A percentile compares a stretch with the other conserved stretches of the same genome.
These are phyloP conservation scores for Globisporangium yorkense DNA, from an alignment of 352 stramenopile genomes.

Conservation along the genomic window DNA sequence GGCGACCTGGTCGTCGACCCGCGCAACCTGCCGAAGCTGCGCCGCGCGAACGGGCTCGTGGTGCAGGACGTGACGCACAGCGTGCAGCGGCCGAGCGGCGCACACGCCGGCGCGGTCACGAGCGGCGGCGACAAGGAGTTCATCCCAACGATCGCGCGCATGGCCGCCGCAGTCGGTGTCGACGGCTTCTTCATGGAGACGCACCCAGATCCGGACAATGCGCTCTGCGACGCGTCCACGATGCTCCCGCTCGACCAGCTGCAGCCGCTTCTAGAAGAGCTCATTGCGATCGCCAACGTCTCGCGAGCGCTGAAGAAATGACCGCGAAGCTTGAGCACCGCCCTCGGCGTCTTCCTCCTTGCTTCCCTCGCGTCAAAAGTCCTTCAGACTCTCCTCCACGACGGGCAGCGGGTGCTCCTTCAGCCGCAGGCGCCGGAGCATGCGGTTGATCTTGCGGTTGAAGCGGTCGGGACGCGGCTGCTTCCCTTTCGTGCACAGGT, in stretches of 20 bases:
- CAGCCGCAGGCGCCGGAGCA: constrained; percentile 63
- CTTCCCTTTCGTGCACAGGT: constrained; percentile 25
- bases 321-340: not conserved
- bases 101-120: constrained; percentile 29
- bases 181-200: constrained; percentile 89
- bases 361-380: constrained; percentile 21
- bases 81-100: constrained; percentile 61
- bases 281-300: constrained; percentile 64
- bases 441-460: constrained; percentile 76
- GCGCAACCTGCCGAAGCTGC: constrained; percentile 74
- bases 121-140: constrained; percentile 74
- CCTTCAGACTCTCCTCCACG: constrained; percentile 72
- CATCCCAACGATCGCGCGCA: constrained; percentile 79
- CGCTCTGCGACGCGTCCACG: constrained; percentile 63
- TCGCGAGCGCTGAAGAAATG: constrained; percentile 27
- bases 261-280: constrained; percentile 53
- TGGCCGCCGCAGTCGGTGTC: constrained; percentile 81
- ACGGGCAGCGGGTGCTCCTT: constrained; percentile 62
- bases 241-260: constrained; percentile 74
- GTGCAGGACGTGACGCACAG: constrained; percentile 87
- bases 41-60: constrained; percentile 50
- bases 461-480: constrained; percentile 59
- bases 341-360: not conserved
- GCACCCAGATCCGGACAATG: constrained; percentile 57
- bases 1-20: constrained; percentile 84